Percentiles rank a stretch among this genome's conserved stretches.
Evolutionary conservation across 2,329 filamentous ascomycete species (phyloP).

Genomic region (Clonostachys solani): DNA sequence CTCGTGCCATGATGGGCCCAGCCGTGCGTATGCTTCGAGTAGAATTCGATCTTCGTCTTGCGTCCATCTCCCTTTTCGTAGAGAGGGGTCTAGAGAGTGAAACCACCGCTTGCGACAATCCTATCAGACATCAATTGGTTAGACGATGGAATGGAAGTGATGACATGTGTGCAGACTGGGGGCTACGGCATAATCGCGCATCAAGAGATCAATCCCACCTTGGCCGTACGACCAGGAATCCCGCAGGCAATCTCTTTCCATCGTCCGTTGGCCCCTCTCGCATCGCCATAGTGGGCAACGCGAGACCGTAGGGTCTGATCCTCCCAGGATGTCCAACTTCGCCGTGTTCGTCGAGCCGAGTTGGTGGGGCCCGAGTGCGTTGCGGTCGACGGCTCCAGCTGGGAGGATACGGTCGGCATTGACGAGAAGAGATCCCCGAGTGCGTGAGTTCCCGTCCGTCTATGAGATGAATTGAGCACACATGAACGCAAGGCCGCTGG

Average conservation of each 20-base stretch:
- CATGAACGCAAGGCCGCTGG: no score
- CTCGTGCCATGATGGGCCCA: constrained; percentile 17
- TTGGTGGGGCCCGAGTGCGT: no score
- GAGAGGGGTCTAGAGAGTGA: constrained; percentile 18
- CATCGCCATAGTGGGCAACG: constrained; percentile 17
- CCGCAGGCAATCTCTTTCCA: constrained; percentile 19
- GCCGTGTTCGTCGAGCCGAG: constrained; percentile 8
- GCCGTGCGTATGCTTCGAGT: constrained; percentile 16
- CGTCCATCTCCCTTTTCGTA: constrained; percentile 19
- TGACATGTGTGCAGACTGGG: not conserved
- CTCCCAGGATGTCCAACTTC: constrained; percentile 15
- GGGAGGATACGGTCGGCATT: no score
- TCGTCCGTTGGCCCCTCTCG: constrained; percentile 14
- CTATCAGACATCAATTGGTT: constrained; percentile 5
- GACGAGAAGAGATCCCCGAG: no score
- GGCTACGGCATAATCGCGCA: not conserved
- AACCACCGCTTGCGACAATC: constrained; percentile 22
- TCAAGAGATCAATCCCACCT: constrained; percentile 8
- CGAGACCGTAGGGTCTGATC: constrained; percentile 17
- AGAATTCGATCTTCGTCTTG: constrained; percentile 18
- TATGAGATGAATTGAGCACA: no score
- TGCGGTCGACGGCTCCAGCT: no score
- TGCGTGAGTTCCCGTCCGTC: no score
- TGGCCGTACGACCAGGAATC: constrained; percentile 16
- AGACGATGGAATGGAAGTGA: not conserved